Base-by-base conservation (phyloP, 1,284 basidiomycete genomes). In the Termitomyces sp. region DNA sequence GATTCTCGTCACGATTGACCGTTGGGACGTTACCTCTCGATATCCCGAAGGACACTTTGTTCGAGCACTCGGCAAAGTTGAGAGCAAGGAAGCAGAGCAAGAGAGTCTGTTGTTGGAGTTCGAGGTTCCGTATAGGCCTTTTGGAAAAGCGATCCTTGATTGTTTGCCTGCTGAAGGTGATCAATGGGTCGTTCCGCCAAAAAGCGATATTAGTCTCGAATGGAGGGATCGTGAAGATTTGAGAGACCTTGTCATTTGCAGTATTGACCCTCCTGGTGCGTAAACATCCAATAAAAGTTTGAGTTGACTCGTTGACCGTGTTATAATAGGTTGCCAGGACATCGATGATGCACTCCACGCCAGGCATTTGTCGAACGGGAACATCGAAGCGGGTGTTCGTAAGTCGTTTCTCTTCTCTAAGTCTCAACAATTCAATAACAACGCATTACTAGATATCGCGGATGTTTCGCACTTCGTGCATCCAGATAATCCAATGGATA, bases 301-400 rank as follows among this genome's bases (percentile, higher is more conserved):
- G 18, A n/a, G 31, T 41, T 55, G 5, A 52, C 14, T 46, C 21
- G 42, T 42, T 41, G n/a, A 11, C 33, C 28, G 8, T 16, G 34
- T 33, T 24, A 1, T 37, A 10, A 9, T 50, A 89, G 94, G 86
- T 35, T 99, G 97, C 70, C 93, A 97, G 66, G 97, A 99, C 72
- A 99, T 99, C 40, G 97, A 99, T 66, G 97, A 99, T 69, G 97
- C 97, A 0, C 73, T 99, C n/a, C 97, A 99, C 69, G 97, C 97
- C 8, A 81, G 88, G 49, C 76, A 71, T 44, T 74, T 99, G 26
- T 85, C 93, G 0, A 97, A 97, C 64, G 96, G 96, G 2, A 95
- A 97, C 68, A 91, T 98, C 57, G 92, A 99, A 68, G 94, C 94
- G 28, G 97, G 97, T 47, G 97, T 99, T 59, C 96, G 93, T 97